These are phyloP conservation scores for Leonotis leonurus DNA, from an alignment of 257 asterid genomes.

Conservation along the genomic window DNA sequence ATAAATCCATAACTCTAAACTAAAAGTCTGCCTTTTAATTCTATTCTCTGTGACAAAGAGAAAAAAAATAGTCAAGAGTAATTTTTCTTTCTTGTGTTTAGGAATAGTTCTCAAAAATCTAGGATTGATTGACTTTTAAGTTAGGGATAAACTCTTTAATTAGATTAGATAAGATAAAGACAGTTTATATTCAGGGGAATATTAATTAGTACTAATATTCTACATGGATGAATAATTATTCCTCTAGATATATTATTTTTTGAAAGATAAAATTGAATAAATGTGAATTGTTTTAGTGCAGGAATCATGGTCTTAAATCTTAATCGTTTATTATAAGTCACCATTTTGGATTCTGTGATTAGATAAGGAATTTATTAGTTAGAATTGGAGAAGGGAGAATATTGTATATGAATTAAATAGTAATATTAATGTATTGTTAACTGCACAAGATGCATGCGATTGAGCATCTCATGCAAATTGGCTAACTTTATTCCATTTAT, in stretches of 20 bases:
- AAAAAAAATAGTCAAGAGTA: background rate
- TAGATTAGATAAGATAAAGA: conserved; percentile 17
- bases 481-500: background rate
- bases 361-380: background rate
- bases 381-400: background rate
- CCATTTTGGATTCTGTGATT: conserved; percentile 1
- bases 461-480: conserved; percentile 5
- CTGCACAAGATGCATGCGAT: background rate
- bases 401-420: background rate
- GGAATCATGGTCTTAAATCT: background rate
- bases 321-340: background rate
- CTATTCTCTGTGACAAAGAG: background rate
- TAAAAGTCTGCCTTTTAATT: background rate
- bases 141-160: conserved; percentile 11
- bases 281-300: background rate
- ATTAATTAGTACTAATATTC: conserved; percentile 16
- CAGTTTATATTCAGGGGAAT: conserved; percentile 17
- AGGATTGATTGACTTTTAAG: conserved; percentile 3
- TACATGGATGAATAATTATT: conserved; percentile 22
- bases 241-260: conserved; percentile 13
- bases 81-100: background rate
- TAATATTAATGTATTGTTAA: background rate
- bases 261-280: background rate
- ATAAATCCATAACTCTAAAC: background rate
- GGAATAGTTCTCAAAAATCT: conserved; percentile 18